Conservation (phyloP, 2,329 filamentous ascomycete species). For the Penicillium sp. region DNA sequence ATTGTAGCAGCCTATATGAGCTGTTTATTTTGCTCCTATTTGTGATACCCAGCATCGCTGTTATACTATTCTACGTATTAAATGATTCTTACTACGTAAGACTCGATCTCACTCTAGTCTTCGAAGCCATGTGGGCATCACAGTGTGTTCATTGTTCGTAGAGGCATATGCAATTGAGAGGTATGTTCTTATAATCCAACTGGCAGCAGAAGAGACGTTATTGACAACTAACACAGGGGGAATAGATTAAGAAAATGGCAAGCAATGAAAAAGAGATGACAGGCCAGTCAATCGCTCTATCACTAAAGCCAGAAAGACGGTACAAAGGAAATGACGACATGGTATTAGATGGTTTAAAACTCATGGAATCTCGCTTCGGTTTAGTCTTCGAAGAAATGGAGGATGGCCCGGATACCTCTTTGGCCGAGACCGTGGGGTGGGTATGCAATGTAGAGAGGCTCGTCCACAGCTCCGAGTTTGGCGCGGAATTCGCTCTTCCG, state of each 20-base stretch:
- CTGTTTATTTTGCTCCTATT: neutral
- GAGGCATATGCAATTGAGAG: neutral
- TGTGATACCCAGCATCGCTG: neutral
- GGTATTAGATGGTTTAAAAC: neutral
- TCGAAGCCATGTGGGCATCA: neutral
- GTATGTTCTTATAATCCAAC: neutral
- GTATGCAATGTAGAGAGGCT: constrained; percentile 88
- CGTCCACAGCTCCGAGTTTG: constrained; percentile 85
- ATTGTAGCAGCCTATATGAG: neutral
- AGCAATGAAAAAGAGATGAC: neutral
- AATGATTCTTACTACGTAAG: neutral
- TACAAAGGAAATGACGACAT: neutral
- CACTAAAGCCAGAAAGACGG: neutral
- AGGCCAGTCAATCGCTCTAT: neutral
- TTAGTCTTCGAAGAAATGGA: constrained; percentile 82
- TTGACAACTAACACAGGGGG: neutral
- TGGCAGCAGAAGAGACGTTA: neutral
- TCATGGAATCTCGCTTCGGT: neutral
- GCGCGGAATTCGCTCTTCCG: constrained; percentile 88
- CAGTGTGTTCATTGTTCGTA: neutral
- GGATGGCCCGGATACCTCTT: constrained; percentile 79
- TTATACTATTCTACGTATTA: neutral
- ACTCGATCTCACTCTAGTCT: neutral
- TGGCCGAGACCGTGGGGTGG: constrained; percentile 83
- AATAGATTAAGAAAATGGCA: neutral